These are phyloP conservation scores for Salix arbutifolia DNA, from an alignment of 345 rosid species.

Conservation along the genomic window DNA sequence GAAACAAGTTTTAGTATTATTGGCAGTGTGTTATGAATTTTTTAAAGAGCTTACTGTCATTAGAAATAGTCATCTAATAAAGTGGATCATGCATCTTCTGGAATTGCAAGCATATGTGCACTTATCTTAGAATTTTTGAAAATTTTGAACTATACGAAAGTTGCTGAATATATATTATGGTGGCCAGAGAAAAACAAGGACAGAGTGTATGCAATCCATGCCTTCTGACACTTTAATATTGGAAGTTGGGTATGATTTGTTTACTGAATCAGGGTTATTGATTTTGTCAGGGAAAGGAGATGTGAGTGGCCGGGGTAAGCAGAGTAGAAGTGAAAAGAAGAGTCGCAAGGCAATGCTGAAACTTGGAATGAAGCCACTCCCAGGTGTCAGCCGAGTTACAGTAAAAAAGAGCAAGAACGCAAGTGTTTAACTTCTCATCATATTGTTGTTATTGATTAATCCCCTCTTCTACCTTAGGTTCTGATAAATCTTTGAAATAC, in stretches of 20 bases:
- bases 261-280: too few species aligned
- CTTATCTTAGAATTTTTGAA: not conserved
- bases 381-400: constrained; percentile 77
- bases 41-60: not conserved
- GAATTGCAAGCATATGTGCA: not conserved
- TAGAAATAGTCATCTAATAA: not conserved
- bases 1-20: not conserved
- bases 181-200: too few species aligned
- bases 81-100: not conserved
- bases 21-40: not conserved
- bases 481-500: too few species aligned
- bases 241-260: too few species aligned
- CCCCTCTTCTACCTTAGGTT: not conserved
- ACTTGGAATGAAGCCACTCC: constrained; percentile 79
- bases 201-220: too few species aligned
- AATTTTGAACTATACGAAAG: too few species aligned
- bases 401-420: constrained; percentile 84
- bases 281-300: constrained; percentile 30
- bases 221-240: constrained; percentile 8
- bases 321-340: constrained; percentile 88
- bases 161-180: too few species aligned
- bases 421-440: constrained; percentile 2
- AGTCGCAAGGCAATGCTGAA: constrained; percentile 87
- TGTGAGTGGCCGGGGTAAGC: constrained; percentile 59
- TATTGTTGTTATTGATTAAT: not conserved